Percentiles rank a stretch among this genome's conserved stretches.
phyloP scores from a whole-genome alignment of 768 basidiomycete species.

The Hygrophoropsis aurantiaca region DNA sequence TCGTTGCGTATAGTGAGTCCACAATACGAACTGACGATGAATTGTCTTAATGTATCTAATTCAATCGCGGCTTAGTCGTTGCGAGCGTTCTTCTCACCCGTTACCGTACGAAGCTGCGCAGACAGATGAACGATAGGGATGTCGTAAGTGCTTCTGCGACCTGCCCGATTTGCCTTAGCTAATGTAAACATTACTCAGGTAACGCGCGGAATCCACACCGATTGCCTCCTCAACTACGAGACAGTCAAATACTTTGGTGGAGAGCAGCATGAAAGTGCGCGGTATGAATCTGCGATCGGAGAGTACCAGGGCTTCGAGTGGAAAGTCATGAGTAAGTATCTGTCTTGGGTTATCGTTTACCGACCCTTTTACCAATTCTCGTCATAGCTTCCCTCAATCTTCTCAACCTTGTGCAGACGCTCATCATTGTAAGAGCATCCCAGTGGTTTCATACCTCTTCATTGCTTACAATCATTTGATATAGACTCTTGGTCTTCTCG shows the following conservation, averaged over 20 bases:
- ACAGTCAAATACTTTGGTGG: slow-evolving; percentile 91
- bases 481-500: slow-evolving; percentile 74
- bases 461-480: slow-evolving; percentile 3
- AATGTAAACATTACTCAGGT: slow-evolving; percentile 36
- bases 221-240: slow-evolving; percentile 78
- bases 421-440: slow-evolving; percentile 62
- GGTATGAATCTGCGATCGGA: slow-evolving; percentile 69
- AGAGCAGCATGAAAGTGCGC: slow-evolving; percentile 72
- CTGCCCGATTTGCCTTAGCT: background rate
- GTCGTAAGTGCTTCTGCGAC: slow-evolving; percentile 41
- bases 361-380: background rate
- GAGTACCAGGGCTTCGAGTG: slow-evolving; percentile 76
- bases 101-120: slow-evolving; percentile 72
- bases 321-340: slow-evolving; percentile 64
- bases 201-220: slow-evolving; percentile 81
- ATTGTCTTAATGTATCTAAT: slow-evolving; percentile 1
- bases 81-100: slow-evolving; percentile 59
- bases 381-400: slow-evolving; percentile 64
- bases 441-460: background rate
- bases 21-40: background rate
- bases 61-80: slow-evolving; percentile 15
- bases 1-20: slow-evolving; percentile 69
- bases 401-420: slow-evolving; percentile 76
- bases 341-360: background rate
- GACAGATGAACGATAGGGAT: slow-evolving; percentile 82